Percentiles rank a stretch among this genome's conserved stretches.
Conservation (phyloP, 2,329 filamentous ascomycete genomes). For the Fusarium sp. region DNA sequence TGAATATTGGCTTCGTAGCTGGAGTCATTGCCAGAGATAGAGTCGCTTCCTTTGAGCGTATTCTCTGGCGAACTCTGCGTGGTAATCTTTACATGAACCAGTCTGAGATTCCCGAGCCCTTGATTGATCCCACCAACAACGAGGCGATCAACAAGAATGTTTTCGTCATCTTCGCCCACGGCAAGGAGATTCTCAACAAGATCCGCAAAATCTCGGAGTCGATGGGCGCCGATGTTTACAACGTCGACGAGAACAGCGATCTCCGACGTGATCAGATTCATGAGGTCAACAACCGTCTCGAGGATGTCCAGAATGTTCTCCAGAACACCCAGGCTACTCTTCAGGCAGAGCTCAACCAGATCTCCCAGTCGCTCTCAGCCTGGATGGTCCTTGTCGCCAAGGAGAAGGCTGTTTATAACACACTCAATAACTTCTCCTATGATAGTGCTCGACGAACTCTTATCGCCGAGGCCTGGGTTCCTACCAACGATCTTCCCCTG, state of each 20-base stretch:
- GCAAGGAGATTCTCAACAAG: slow-evolving; percentile 98
- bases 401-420: slow-evolving; percentile 97
- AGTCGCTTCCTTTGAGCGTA: slow-evolving; percentile 95
- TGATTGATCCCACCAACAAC: slow-evolving; percentile 92
- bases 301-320: slow-evolving; percentile 91
- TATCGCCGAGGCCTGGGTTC: slow-evolving; percentile 97
- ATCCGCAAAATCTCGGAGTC: slow-evolving; percentile 99
- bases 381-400: slow-evolving; percentile 99
- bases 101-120: slow-evolving; percentile 93
- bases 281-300: slow-evolving; percentile 93
- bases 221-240: slow-evolving; percentile 94
- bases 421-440: slow-evolving; percentile 95
- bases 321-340: slow-evolving; percentile 95
- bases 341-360: slow-evolving; percentile 91
- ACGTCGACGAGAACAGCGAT: slow-evolving; percentile 97
- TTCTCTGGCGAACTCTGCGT: slow-evolving; percentile 95
- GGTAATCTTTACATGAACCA: slow-evolving; percentile 99
- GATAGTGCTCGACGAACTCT: slow-evolving; percentile 94
- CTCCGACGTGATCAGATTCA: slow-evolving; percentile 94
- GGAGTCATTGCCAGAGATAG: slow-evolving; percentile 94
- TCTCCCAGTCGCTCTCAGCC: slow-evolving; percentile 89
- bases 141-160: slow-evolving; percentile 96
- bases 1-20: slow-evolving; percentile 99
- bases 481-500: slow-evolving; percentile 86
- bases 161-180: slow-evolving; percentile 98